Percentiles rank a stretch among this genome's conserved stretches.
These are phyloP conservation scores for Backusella psychrophila DNA, from an alignment of 192 early-diverging fungal genomes.

Conservation along the genomic window DNA sequence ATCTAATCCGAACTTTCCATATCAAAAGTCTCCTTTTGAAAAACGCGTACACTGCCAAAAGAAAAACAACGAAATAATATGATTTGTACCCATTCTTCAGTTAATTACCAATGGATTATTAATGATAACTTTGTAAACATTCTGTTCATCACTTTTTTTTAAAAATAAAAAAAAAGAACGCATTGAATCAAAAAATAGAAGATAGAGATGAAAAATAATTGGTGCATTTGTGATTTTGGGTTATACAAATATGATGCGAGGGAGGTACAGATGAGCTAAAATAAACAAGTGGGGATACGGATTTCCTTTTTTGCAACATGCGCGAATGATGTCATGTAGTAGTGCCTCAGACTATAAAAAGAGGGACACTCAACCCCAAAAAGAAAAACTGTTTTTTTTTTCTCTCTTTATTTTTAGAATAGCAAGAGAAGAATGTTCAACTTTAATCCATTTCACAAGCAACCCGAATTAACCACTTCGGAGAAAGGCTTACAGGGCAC, in stretches of 20 bases:
- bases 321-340: not conserved
- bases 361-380: not conserved
- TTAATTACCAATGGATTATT: not conserved
- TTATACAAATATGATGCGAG: not conserved
- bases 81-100: not conserved
- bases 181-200: not conserved
- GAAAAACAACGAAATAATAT: not conserved
- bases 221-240: not conserved
- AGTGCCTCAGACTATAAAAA: not conserved
- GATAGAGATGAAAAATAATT: not conserved
- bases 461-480: not conserved
- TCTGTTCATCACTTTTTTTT: not conserved
- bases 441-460: not conserved
- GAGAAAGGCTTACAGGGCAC: not conserved
- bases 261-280: not conserved
- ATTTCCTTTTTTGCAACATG: not conserved
- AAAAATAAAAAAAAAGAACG: not conserved
- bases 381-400: not conserved
- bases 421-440: not conserved
- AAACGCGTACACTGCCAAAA: not conserved
- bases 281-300: not conserved
- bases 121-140: not conserved
- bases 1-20: not conserved
- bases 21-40: not conserved
- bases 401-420: not conserved